Evolutionary conservation across 1,139 yeast species (phyloP).

Genomic region (Petasospora rhodanensis): DNA sequence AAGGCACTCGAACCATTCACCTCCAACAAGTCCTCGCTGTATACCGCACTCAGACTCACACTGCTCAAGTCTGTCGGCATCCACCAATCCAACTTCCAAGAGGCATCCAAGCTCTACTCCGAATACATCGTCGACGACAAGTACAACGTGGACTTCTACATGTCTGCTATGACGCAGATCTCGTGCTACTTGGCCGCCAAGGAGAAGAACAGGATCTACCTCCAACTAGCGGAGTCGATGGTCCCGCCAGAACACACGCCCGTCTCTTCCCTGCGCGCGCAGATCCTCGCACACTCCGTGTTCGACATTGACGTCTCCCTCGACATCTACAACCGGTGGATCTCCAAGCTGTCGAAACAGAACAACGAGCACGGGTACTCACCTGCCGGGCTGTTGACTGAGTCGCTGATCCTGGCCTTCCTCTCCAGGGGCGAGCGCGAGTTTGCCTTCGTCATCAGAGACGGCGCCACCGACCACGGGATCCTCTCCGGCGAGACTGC

Average conservation of each 20-base stretch:
- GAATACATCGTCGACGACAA: conserved; percentile 40
- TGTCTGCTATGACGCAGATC: conserved; percentile 33
- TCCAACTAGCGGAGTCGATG: conserved; percentile 45
- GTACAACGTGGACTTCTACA: conserved; percentile 32
- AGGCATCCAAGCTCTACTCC: conserved; percentile 43
- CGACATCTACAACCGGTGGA: conserved; percentile 48
- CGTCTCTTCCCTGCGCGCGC: conserved; percentile 35
- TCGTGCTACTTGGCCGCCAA: conserved; percentile 41
- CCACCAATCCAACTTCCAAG: conserved; percentile 33
- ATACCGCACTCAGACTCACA: conserved; percentile 9
- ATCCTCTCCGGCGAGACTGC: conserved; percentile 42
- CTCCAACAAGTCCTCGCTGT: conserved; percentile 4
- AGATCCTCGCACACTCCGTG: conserved; percentile 45
- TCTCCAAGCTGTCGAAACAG: conserved; percentile 30
- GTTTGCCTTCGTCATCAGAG: conserved; percentile 57
- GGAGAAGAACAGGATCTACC: conserved; percentile 28
- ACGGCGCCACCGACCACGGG: conserved; percentile 45
- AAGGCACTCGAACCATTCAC: conserved; percentile 5
- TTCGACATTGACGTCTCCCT: conserved; percentile 44
- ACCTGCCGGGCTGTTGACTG: conserved; percentile 46
- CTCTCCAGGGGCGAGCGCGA: conserved; percentile 53
- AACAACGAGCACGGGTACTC: conserved; percentile 35
- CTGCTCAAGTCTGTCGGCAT: conserved; percentile 38
- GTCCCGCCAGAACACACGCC: conserved; percentile 34
- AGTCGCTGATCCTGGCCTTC: conserved; percentile 46